Evolutionary conservation across 2,329 filamentous ascomycete genomes (phyloP).

Genomic region (Trichoderma sp.): DNA sequence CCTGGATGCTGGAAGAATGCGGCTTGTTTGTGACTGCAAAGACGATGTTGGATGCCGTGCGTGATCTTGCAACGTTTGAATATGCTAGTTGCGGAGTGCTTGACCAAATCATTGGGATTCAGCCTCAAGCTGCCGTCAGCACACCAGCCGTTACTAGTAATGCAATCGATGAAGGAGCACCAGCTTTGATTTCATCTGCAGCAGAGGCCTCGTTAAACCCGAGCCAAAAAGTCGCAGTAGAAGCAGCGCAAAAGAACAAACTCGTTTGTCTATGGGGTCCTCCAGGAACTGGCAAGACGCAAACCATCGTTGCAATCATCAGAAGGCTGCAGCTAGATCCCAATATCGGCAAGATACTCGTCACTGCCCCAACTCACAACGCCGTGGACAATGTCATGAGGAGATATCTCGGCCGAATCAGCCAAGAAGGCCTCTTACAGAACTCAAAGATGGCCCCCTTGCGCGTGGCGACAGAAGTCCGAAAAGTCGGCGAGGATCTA

Average conservation of each 20-base stretch:
- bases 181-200: not conserved
- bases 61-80: constrained; percentile 29
- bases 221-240: constrained; percentile 23
- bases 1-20: constrained; percentile 37
- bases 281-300: constrained; percentile 45
- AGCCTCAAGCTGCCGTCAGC: not conserved
- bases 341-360: constrained; percentile 30
- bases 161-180: not conserved
- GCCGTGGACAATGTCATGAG: constrained; percentile 44
- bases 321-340: constrained; percentile 30
- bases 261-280: constrained; percentile 44
- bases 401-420: constrained; percentile 28
- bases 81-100: constrained; percentile 35
- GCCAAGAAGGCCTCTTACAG: not conserved
- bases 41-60: constrained; percentile 38
- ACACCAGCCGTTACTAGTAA: not conserved
- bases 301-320: constrained; percentile 41
- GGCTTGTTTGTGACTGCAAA: constrained; percentile 42
- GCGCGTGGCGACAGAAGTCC: constrained; percentile 26
- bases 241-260: constrained; percentile 27
- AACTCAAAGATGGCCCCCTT: not conserved
- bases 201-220: constrained; percentile 19
- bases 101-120: constrained; percentile 16
- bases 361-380: constrained; percentile 44
- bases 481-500: constrained; percentile 35